A percentile compares a stretch with the other conserved stretches of the same genome.
Evolutionary conservation across 2,329 filamentous ascomycete species (phyloP).

Genomic region (Peltaster fructicola): DNA sequence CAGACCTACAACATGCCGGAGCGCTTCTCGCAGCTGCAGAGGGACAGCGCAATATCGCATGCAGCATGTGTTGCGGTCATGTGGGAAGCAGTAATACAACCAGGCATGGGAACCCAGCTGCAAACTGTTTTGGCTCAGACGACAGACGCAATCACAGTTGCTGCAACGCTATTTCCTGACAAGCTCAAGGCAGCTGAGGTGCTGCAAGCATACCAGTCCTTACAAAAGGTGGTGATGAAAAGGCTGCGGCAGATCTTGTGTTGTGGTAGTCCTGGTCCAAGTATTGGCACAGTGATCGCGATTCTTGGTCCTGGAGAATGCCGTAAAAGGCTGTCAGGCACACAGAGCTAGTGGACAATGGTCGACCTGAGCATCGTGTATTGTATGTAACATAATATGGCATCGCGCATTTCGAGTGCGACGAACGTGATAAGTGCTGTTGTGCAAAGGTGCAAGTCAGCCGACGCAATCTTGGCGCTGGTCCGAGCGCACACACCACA

Average conservation of each 20-base stretch:
- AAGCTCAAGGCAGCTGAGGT: conserved; percentile 4
- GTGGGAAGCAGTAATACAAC: conserved; percentile 2
- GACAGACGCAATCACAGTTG: conserved; percentile 3
- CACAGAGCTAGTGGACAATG: too few species aligned
- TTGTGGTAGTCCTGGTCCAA: conserved; percentile 35
- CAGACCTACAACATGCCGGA: background rate
- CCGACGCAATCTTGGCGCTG: too few species aligned
- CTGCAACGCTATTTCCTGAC: conserved; percentile 3
- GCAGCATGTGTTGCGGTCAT: conserved; percentile 3
- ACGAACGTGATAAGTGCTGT: too few species aligned
- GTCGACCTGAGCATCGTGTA: too few species aligned
- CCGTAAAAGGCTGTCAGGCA: conserved; percentile 22
- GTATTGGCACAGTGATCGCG: conserved; percentile 34
- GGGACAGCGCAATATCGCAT: conserved; percentile 4
- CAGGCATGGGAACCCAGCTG: background rate
- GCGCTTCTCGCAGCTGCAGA: background rate
- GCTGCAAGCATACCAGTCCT: conserved; percentile 8
- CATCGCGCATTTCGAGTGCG: too few species aligned
- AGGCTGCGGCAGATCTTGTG: conserved; percentile 40
- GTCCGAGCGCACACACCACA: too few species aligned
- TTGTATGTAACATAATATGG: too few species aligned
- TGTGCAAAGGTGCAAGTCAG: too few species aligned
- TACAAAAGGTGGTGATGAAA: conserved; percentile 28
- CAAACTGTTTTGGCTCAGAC: conserved; percentile 6
- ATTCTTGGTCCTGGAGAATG: conserved; percentile 37